Conservation (phyloP, 1,284 basidiomycete genomes). For the Microbotryum violaceum region DNA sequence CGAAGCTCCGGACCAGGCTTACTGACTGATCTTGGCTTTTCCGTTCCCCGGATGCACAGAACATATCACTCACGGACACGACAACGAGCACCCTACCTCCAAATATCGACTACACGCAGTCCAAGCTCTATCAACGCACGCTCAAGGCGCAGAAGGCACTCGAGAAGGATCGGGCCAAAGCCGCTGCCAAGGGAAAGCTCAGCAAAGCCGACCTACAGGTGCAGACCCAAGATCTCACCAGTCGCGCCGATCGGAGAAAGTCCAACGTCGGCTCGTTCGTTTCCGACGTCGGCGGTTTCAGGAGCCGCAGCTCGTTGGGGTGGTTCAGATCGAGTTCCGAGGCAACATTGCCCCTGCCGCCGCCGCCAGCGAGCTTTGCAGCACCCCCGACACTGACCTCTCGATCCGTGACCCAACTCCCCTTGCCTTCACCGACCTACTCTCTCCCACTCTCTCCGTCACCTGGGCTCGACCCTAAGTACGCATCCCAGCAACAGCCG, state of each 20-base stretch:
- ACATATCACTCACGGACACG: slow-evolving; percentile 8
- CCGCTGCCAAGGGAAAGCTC: slow-evolving; percentile 23
- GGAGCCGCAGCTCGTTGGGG: slow-evolving; percentile 15
- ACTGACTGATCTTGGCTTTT: not conserved
- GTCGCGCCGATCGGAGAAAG: slow-evolving; percentile 12
- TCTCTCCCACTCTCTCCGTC: too few relatives aligned
- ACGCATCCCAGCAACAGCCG: too few relatives aligned
- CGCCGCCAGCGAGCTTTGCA: not conserved
- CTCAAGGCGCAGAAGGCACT: slow-evolving; percentile 30
- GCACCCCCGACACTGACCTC: too few relatives aligned
- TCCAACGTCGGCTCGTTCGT: slow-evolving; percentile 13
- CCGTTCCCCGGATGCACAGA: not conserved
- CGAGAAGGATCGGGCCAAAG: slow-evolving; percentile 30
- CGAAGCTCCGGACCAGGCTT: not conserved
- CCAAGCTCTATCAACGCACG: slow-evolving; percentile 28
- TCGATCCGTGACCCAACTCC: too few relatives aligned
- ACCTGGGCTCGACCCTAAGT: too few relatives aligned
- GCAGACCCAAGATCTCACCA: not conserved
- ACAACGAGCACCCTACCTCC: slow-evolving; percentile 6
- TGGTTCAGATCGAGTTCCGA: slow-evolving; percentile 30
- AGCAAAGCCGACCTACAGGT: not conserved
- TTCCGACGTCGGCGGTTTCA: slow-evolving; percentile 11
- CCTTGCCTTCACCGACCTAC: too few relatives aligned
- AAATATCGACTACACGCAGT: slow-evolving; percentile 27
- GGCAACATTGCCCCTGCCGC: slow-evolving; percentile 10